Percentiles rank a stretch among this genome's conserved stretches.
Evolutionary conservation across 345 rosid genomes (phyloP).

Genomic region (Brassica cretica): DNA sequence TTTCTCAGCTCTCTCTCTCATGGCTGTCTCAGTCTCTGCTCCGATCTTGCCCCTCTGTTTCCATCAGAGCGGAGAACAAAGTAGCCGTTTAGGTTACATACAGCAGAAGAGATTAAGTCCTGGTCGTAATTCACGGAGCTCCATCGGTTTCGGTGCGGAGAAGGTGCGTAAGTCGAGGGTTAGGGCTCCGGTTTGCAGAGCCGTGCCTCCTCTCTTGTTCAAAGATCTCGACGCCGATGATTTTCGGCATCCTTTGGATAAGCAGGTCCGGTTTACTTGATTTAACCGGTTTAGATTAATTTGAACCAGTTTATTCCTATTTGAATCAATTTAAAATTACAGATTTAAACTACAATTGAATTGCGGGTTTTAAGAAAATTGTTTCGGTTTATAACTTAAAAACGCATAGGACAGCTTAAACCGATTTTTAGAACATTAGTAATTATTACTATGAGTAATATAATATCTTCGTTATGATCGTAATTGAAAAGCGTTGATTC

Average conservation of each 20-base stretch:
- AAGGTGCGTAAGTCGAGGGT: constrained; percentile 39
- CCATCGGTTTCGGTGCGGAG: constrained; percentile 27
- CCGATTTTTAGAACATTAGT: too few species aligned
- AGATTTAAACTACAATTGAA: too few species aligned
- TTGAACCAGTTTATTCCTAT: too few species aligned
- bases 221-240: constrained; percentile 95
- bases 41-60: constrained; percentile 45
- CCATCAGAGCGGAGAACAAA: constrained; percentile 28
- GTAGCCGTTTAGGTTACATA: constrained; percentile 36
- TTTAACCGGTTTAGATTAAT: too few species aligned
- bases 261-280: constrained; percentile 56
- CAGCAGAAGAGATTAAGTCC: constrained; percentile 11
- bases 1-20: constrained; percentile 8
- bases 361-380: too few species aligned
- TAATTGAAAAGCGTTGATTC: not conserved
- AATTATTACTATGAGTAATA: too few species aligned
- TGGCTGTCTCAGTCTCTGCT: constrained; percentile 42
- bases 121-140: constrained; percentile 20
- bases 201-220: constrained; percentile 60
- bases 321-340: too few species aligned
- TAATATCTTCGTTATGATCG: not conserved
- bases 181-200: constrained; percentile 54
- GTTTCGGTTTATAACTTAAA: too few species aligned
- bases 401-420: too few species aligned
- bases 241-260: constrained; percentile 88